Base-by-base conservation (phyloP, 1,284 basidiomycete species). In the Moesziomyces sp. region DNA sequence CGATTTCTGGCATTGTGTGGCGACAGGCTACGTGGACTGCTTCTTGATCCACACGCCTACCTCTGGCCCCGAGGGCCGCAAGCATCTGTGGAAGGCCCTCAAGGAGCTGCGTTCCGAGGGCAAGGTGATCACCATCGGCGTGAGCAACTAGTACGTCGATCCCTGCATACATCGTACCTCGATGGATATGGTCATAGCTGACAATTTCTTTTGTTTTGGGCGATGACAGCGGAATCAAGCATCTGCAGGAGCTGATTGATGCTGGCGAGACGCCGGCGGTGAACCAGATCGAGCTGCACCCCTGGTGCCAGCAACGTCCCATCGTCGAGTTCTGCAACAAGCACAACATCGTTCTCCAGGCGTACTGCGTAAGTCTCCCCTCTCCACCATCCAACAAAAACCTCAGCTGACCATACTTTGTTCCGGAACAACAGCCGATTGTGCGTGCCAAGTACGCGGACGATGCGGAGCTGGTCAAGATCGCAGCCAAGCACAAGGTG, bases 31-130 rank as follows among this genome's bases (percentile, higher is more conserved):
- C 38, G 71, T 74, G 14, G 71, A 74, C 43, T 74, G 71, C 58
- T 74, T 74, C 52, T 55, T 74, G 30, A 69, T 74, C 52, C 71
- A 74, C 52, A 74, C 71, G 11, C 71, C 71, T 18, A 65, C 71
- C 10, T 74, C 66, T 13, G 71, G 71, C 9, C 54, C 62, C 9
- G 58, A 59, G 11, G 71, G 71, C 5, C 53, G 71, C 28, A 59
- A 55, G 40, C 71, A 74, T 44, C 65, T 74, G 7, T 74, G 71
- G 71, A 46, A 65, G 42, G 65, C 71, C 5, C 58, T 74, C 52
- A 74, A 66, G 42, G 46, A 65, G 42, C 61, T 74, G n/a, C 62
- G 49, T 16, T 24, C 52, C 19, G 65, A 74, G 42, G 71, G 66
- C 48, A 74, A 74, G 50, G 62, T 58, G 8, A 57, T 69, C 18